Evolutionary conservation across 140 eudicot species (phyloP).

Genomic region (Anethum foeniculum): DNA sequence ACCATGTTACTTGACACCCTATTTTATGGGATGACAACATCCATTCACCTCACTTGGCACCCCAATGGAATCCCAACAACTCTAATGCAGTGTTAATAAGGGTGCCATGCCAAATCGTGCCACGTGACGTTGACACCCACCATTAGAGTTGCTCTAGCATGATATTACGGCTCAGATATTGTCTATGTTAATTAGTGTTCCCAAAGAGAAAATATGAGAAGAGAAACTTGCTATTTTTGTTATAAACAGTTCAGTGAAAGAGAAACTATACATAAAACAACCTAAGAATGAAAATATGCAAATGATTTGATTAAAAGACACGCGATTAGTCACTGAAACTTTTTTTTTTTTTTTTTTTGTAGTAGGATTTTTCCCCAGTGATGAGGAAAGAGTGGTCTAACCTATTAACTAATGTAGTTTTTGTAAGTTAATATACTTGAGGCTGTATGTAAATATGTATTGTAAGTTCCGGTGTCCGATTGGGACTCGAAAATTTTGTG

Average conservation of each 20-base stretch:
- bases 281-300: background rate
- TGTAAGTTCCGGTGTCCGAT: too few relatives aligned
- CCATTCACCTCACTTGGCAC: too few relatives aligned
- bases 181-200: background rate
- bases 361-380: background rate
- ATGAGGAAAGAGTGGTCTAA: background rate
- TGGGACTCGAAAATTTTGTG: background rate
- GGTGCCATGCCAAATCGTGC: too few relatives aligned
- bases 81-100: too few relatives aligned
- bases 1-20: too few relatives aligned
- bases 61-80: too few relatives aligned
- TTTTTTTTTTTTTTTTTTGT: background rate
- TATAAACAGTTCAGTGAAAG: background rate
- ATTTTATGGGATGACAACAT: too few relatives aligned
- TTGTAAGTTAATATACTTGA: too few relatives aligned
- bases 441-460: too few relatives aligned
- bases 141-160: constrained; percentile 1
- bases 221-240: background rate
- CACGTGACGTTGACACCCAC: too few relatives aligned
- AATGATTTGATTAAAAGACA: background rate
- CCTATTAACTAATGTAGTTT: too few relatives aligned
- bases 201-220: background rate
- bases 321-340: background rate
- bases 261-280: background rate
- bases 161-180: constrained; percentile 12